Percentiles rank a stretch among this genome's conserved stretches.
Conservation (phyloP, 2,329 filamentous ascomycete genomes). For the Trichoderma asperellum region DNA sequence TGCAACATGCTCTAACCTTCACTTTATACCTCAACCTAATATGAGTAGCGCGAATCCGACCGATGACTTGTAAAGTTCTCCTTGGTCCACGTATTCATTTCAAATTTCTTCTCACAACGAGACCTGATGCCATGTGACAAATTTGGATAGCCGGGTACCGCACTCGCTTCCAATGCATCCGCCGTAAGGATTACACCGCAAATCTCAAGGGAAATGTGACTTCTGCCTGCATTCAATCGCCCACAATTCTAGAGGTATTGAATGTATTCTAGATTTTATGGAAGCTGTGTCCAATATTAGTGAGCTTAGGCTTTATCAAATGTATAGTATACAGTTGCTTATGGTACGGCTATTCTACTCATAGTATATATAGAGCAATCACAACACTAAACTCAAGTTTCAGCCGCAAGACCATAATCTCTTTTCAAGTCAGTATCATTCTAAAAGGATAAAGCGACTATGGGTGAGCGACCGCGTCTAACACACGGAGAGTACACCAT, state of each 20-base stretch:
- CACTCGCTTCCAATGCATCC: too few relatives aligned
- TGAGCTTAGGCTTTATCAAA: too few relatives aligned
- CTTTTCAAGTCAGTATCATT: not conserved
- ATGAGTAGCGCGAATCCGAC: not conserved
- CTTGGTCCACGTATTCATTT: conserved; percentile 13
- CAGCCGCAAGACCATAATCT: not conserved
- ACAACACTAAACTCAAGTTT: not conserved
- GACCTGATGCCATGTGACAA: not conserved
- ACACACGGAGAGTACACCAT: conserved; percentile 33
- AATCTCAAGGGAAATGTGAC: too few relatives aligned
- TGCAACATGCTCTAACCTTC: not conserved
- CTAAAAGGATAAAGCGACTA: not conserved
- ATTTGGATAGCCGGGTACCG: not conserved
- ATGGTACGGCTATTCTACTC: too few relatives aligned
- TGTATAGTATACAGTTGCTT: too few relatives aligned
- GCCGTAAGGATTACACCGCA: too few relatives aligned
- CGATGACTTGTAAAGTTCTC: not conserved
- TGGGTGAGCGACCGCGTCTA: not conserved
- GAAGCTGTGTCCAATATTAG: too few relatives aligned
- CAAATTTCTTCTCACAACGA: not conserved
- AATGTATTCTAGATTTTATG: too few relatives aligned
- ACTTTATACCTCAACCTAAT: not conserved
- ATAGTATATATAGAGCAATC: not conserved
- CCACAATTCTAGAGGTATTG: too few relatives aligned
- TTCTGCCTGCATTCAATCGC: too few relatives aligned